Percentiles rank a stretch among this genome's conserved stretches.
These are phyloP conservation scores for Starmerella sp. DNA, from an alignment of 805 yeast genomes.

Conservation along the genomic window DNA sequence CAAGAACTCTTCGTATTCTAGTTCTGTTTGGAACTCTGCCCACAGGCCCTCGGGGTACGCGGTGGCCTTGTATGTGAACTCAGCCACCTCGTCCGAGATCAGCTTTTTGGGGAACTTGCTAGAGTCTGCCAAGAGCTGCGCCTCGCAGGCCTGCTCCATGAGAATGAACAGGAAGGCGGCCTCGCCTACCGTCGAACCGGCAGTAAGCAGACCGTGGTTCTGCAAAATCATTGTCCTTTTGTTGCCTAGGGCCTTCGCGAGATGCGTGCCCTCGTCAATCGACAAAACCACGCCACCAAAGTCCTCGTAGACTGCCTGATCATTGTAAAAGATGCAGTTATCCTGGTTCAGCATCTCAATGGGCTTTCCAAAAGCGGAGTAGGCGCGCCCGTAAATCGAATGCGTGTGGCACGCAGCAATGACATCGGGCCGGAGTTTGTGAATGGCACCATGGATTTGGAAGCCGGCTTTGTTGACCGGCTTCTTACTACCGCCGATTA, in stretches of 20 bases:
- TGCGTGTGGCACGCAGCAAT: conserved; percentile 66
- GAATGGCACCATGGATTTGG: conserved; percentile 56
- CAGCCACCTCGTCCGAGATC: conserved; percentile 53
- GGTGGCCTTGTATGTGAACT: conserved; percentile 47
- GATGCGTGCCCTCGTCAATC: conserved; percentile 47
- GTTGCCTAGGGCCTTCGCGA: conserved; percentile 50
- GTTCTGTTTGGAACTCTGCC: conserved; percentile 41
- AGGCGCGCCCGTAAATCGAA: conserved; percentile 53
- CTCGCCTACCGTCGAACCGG: conserved; percentile 60
- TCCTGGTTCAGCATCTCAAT: conserved; percentile 77
- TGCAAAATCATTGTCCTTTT: conserved; percentile 48
- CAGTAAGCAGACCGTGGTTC: conserved; percentile 65
- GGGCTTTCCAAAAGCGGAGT: conserved; percentile 51
- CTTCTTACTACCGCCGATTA: conserved; percentile 47
- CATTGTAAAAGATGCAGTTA: conserved; percentile 52
- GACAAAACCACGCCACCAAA: conserved; percentile 76
- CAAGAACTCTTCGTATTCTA: conserved; percentile 16
- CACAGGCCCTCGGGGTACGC: conserved; percentile 60
- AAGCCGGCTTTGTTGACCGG: conserved; percentile 61
- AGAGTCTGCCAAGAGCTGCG: conserved; percentile 55
- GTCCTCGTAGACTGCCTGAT: conserved; percentile 52
- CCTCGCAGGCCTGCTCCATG: conserved; percentile 54
- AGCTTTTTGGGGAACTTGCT: conserved; percentile 36
- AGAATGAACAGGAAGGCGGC: conserved; percentile 56
- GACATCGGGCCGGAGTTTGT: conserved; percentile 58